A percentile compares a stretch with the other conserved stretches of the same genome.
phyloP scores from a whole-genome alignment of 1,284 basidiomycete genomes.

The Cutaneotrichosporon mucoides region DNA sequence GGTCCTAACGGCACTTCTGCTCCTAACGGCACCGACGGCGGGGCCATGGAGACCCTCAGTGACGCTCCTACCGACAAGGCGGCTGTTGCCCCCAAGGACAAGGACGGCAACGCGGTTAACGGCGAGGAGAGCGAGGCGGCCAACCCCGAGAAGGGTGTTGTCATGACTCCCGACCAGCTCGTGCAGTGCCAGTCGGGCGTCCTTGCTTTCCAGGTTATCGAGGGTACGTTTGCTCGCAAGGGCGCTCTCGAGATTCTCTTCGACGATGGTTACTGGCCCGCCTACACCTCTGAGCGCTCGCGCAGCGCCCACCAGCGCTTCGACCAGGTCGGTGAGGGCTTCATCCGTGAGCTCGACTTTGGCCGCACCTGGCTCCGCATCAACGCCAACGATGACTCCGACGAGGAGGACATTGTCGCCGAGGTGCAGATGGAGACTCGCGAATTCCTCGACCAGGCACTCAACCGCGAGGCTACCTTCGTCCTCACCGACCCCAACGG shows the following conservation, averaged over 20 bases:
- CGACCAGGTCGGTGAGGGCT: conserved; percentile 89
- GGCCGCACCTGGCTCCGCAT: conserved; percentile 79
- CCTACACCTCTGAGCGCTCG: conserved; percentile 74
- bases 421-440: conserved; percentile 79
- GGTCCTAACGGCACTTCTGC: conserved; percentile 2
- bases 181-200: conserved; percentile 77
- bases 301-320: conserved; percentile 72
- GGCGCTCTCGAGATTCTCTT: conserved; percentile 84
- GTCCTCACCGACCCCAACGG: conserved; percentile 38
- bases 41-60: conserved; percentile 5
- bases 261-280: conserved; percentile 93
- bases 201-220: conserved; percentile 81
- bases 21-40: not conserved
- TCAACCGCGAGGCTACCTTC: conserved; percentile 50
- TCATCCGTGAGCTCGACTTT: conserved; percentile 93
- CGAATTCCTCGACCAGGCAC: conserved; percentile 66
- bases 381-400: conserved; percentile 72
- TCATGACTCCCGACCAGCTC: conserved; percentile 60
- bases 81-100: not conserved
- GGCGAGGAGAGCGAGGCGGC: conserved; percentile 39
- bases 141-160: conserved; percentile 40
- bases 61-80: not conserved
- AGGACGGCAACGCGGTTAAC: conserved; percentile 5
- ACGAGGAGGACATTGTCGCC: conserved; percentile 73
- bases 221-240: conserved; percentile 72